Percentiles rank a stretch among this genome's conserved stretches.
Conservation (phyloP, 495 filamentous ascomycete species). For the Penicillium bovifimosum region DNA sequence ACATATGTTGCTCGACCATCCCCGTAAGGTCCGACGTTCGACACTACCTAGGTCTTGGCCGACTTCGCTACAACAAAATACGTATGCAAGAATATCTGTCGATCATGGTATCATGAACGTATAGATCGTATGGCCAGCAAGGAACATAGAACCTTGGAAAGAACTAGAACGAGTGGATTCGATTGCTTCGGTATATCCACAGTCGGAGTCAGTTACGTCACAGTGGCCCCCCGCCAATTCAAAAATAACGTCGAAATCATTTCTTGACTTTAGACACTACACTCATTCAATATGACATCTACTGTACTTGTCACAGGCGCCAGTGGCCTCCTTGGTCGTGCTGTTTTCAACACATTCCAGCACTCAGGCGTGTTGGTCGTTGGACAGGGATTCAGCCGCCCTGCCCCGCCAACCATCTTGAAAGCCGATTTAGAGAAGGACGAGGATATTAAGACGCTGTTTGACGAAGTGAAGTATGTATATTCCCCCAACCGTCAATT, state of each 20-base stretch:
- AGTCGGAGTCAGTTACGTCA: constrained; percentile 29
- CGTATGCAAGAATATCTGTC: too few relatives aligned
- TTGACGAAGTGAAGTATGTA: constrained; percentile 53
- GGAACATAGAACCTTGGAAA: too few relatives aligned
- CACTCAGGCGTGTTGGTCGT: constrained; percentile 64
- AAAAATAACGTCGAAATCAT: not conserved
- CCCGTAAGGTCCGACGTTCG: too few relatives aligned
- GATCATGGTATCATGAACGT: not conserved
- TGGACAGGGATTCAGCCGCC: constrained; percentile 73
- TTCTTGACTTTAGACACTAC: constrained; percentile 5
- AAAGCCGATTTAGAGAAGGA: constrained; percentile 68
- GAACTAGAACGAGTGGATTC: not conserved
- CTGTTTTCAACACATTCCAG: constrained; percentile 72
- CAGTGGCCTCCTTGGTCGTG: constrained; percentile 75
- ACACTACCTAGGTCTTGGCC: too few relatives aligned
- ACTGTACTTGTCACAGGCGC: constrained; percentile 80
- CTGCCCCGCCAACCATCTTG: constrained; percentile 63
- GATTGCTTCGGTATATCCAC: not conserved
- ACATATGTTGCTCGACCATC: not conserved
- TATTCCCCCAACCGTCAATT: not conserved
- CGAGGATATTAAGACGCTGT: constrained; percentile 52
- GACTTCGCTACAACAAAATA: too few relatives aligned
- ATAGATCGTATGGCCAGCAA: too few relatives aligned
- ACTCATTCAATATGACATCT: constrained; percentile 42
- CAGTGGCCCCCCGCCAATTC: constrained; percentile 9